Evolutionary conservation across 2,329 filamentous ascomycete genomes (phyloP), one percentile per base, ranked within the genome.

Genomic region (Plectosphaerella sp.): DNA sequence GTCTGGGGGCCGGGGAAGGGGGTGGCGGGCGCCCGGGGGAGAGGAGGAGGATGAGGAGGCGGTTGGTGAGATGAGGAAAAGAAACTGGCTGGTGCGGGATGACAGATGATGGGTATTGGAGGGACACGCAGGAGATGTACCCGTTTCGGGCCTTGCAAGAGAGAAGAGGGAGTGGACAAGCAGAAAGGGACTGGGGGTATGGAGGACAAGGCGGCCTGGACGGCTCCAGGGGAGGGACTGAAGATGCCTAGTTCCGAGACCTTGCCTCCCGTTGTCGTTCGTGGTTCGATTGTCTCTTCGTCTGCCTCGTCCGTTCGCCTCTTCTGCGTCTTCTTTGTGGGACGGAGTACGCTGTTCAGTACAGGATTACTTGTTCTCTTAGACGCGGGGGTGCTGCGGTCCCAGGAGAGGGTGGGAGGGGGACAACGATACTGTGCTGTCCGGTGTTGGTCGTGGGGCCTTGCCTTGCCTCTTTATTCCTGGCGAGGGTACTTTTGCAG

Each of bases 111-210:
- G 16, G 18, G n/a, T 16, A 22, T 43, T 43, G 41, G 41, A 43
- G 41, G 18, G 41, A 20, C n/a, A 43, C 3, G 22, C 6, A 43
- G 37, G 41, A 43, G 41, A 33, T 33, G 28, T 33, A 33, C 28
- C 28, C 28, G 28, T 33, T 33, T 33, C 41, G 41, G 41, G n/a
- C 18, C n/a, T 41, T 18, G 41, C 41, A 43, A 18, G 10, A 43
- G 41, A 43, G 18, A 16, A 43, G 84, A 84, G n/a, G 85, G 85
- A 33, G 85, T 88, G 48, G 85, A 12, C 28, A 33, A 33, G 28
- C 28, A 33, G 28, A 33, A 33, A 33, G 28, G 8, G 37, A 20
- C 15, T n/a, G 18, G 15, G 37, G 28, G 12, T 25, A 22, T 16
- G n/a, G 28, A 28, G 22, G 33, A 48, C 46, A 16, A 37, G 35